These are phyloP conservation scores for Cardamine resedifolia DNA, from an alignment of 345 rosid species.

Conservation along the genomic window DNA sequence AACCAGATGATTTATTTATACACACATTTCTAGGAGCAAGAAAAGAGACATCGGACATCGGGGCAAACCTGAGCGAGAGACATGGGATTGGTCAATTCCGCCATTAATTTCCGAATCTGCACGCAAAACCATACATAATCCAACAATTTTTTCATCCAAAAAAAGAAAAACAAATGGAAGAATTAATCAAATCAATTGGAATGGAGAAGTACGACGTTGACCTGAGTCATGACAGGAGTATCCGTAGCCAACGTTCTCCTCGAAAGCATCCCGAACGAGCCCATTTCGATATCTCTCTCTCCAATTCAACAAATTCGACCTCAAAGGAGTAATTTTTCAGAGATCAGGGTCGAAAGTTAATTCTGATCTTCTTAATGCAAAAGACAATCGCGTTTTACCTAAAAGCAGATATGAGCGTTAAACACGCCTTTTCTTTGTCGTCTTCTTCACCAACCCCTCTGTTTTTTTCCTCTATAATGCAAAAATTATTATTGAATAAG, in stretches of 20 bases:
- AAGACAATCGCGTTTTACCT: background rate
- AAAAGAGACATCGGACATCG: background rate
- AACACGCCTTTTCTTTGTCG: constrained; percentile 1
- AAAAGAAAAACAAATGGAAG: background rate
- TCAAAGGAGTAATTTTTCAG: background rate
- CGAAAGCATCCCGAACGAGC: constrained; percentile 75
- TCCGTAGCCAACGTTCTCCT: constrained; percentile 80
- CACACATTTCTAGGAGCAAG: constrained; percentile 22
- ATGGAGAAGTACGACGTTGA: constrained; percentile 25
- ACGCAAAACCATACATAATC: constrained; percentile 35
- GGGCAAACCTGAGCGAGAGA: constrained; percentile 89
- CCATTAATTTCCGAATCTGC: constrained; percentile 81
- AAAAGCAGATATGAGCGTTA: background rate
- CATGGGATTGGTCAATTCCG: constrained; percentile 59
- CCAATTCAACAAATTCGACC: background rate
- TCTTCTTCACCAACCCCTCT: constrained; percentile 25
- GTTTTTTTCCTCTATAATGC: too few relatives aligned
- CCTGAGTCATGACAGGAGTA: constrained; percentile 88
- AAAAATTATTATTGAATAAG: background rate
- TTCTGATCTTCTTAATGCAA: background rate
- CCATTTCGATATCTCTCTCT: constrained; percentile 52
- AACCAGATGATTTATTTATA: background rate
- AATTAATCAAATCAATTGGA: background rate
- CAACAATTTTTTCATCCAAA: constrained; percentile 9
- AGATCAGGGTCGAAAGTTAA: background rate